These are phyloP conservation scores for Carex arenaria DNA, from an alignment of 202 grass and related monocot genomes.

Conservation along the genomic window DNA sequence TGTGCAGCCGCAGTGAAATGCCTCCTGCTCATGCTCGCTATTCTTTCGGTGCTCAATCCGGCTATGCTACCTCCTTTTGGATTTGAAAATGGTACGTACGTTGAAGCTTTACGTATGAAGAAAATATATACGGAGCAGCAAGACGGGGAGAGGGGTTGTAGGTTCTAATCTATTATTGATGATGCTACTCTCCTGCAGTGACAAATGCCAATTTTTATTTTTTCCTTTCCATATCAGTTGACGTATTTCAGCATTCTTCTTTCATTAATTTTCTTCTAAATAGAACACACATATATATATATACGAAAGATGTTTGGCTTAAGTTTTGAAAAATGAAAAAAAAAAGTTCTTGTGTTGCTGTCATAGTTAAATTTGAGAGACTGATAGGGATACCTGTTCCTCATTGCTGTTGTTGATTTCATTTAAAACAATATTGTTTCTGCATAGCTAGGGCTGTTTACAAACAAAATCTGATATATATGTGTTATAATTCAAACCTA, in stretches of 20 bases:
- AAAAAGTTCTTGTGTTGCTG: neutral
- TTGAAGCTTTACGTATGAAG: neutral
- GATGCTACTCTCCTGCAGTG: neutral
- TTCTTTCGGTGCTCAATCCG: constrained; percentile 42
- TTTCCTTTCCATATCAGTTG: neutral
- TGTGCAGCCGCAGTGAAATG: constrained; percentile 13
- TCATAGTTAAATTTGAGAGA: neutral
- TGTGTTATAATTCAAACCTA: neutral
- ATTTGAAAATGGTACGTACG: neutral
- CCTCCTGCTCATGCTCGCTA: constrained; percentile 35
- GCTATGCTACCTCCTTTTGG: constrained; percentile 26
- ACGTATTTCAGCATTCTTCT: neutral
- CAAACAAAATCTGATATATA: neutral
- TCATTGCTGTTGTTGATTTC: neutral
- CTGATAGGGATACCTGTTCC: neutral
- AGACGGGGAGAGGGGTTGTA: neutral
- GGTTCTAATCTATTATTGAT: constrained; percentile 1
- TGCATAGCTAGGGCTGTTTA: neutral
- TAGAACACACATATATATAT: neutral
- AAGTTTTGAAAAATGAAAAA: neutral
- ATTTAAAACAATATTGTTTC: neutral
- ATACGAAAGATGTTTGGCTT: neutral
- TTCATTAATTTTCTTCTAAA: neutral
- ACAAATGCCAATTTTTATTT: neutral
- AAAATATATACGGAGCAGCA: neutral